These are phyloP conservation scores for Spiromastix sp. DNA, from an alignment of 2,329 filamentous ascomycete genomes.

Conservation along the genomic window DNA sequence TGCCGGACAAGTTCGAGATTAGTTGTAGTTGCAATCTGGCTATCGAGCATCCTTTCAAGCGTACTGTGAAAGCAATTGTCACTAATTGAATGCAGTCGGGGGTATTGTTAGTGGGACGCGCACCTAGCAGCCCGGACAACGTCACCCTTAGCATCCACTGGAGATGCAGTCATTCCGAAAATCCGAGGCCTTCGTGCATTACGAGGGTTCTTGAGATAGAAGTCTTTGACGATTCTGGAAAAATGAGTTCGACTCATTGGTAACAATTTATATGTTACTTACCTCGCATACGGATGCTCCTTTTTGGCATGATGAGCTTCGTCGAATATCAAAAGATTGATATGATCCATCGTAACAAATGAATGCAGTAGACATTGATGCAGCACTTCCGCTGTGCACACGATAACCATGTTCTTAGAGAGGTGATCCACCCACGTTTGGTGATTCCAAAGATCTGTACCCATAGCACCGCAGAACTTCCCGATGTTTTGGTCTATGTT, in stretches of 20 bases:
- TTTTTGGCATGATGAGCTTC: conserved; percentile 96
- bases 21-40: conserved; percentile 68
- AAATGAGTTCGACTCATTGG: conserved; percentile 5
- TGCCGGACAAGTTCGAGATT: conserved; percentile 51
- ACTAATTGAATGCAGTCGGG: neutral
- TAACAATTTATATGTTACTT: conserved; percentile 5
- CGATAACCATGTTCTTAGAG: conserved; percentile 65
- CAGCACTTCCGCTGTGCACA: conserved; percentile 86
- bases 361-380: conserved; percentile 66
- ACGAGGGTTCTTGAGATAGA: conserved; percentile 50
- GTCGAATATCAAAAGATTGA: conserved; percentile 89
- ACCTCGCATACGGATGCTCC: conserved; percentile 75
- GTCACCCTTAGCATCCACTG: conserved; percentile 72
- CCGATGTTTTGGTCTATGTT: conserved; percentile 70
- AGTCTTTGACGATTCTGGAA: conserved; percentile 69
- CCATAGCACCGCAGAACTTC: conserved; percentile 63
- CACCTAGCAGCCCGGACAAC: conserved; percentile 55
- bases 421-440: conserved; percentile 51
- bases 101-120: neutral
- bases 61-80: conserved; percentile 36
- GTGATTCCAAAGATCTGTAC: conserved; percentile 49
- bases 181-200: conserved; percentile 55
- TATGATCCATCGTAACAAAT: conserved; percentile 68
- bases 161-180: conserved; percentile 95
- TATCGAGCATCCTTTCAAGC: conserved; percentile 67